Percentiles rank a stretch among this genome's conserved stretches.
phyloP scores from a whole-genome alignment of 192 early-diverging fungal species.

The Entophlyctis helioformis region DNA sequence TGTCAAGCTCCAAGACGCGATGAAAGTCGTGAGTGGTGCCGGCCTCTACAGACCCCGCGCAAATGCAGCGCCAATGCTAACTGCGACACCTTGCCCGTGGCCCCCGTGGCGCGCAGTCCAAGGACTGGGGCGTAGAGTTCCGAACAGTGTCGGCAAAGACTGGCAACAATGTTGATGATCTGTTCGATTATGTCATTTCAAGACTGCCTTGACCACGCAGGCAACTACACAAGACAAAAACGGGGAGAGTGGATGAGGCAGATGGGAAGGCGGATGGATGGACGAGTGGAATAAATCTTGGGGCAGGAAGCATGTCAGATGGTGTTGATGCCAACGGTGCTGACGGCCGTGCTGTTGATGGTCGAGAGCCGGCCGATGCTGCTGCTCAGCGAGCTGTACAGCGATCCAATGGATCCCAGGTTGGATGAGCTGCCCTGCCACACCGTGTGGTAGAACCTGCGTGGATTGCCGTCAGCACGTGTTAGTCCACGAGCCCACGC shows the following conservation, averaged over 20 bases:
- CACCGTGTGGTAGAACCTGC: constrained; percentile 5
- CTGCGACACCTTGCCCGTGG: background rate
- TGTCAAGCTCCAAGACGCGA: constrained; percentile 32
- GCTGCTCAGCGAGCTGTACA: no score
- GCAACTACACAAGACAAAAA: no score
- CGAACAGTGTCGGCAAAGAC: constrained; percentile 35
- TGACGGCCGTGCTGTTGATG: no score
- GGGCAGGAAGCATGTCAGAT: no score
- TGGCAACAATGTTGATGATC: constrained; percentile 35
- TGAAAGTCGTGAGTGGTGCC: constrained; percentile 8
- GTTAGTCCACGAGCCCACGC: background rate
- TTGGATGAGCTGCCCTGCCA: constrained; percentile 6
- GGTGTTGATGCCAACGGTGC: no score
- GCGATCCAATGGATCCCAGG: no score
- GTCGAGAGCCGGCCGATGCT: no score
- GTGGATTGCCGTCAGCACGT: background rate
- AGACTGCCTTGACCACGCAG: no score
- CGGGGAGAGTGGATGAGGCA: no score
- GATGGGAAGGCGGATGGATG: no score
- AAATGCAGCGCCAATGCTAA: background rate
- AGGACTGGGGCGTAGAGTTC: constrained; percentile 41
- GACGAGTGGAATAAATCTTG: no score
- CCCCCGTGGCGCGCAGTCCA: constrained; percentile 13
- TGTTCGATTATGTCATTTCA: no score
- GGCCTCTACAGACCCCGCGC: background rate